Percentiles rank a stretch among this genome's conserved stretches.
These are phyloP conservation scores for Phoma sp. DNA, from an alignment of 2,329 filamentous ascomycete genomes.

Conservation along the genomic window DNA sequence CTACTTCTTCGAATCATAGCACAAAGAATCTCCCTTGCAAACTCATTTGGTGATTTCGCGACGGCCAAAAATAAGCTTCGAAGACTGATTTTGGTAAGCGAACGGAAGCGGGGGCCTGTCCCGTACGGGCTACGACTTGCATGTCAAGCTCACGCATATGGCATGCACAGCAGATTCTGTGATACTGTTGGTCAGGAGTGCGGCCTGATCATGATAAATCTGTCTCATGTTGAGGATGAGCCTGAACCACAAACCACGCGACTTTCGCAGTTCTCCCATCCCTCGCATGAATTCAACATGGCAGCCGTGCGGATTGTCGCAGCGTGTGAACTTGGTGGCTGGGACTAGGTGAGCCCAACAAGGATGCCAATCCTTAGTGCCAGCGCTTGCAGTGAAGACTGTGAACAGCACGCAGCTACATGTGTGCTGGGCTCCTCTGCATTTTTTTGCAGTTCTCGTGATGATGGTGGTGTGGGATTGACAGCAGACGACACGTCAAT, in stretches of 20 bases:
- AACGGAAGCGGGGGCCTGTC: slow-evolving; percentile 14
- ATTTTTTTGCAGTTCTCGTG: slow-evolving; percentile 14
- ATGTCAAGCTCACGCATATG: slow-evolving; percentile 25
- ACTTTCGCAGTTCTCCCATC: slow-evolving; percentile 8
- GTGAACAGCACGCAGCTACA: slow-evolving; percentile 26
- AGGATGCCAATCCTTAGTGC: slow-evolving; percentile 34
- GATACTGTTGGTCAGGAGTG: slow-evolving; percentile 23
- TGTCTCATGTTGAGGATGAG: slow-evolving; percentile 26
- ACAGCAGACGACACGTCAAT: slow-evolving; percentile 18
- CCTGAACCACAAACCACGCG: slow-evolving; percentile 7
- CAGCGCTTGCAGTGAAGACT: slow-evolving; percentile 38
- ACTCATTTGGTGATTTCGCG: slow-evolving; percentile 12
- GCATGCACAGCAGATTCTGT: slow-evolving; percentile 29
- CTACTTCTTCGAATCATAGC: slow-evolving; percentile 16
- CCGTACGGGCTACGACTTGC: slow-evolving; percentile 15
- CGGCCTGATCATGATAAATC: slow-evolving; percentile 13
- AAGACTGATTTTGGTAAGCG: slow-evolving; percentile 27
- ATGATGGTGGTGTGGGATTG: slow-evolving; percentile 21
- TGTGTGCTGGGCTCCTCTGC: slow-evolving; percentile 20
- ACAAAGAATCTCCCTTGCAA: neutral
- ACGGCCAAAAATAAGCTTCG: slow-evolving; percentile 32
- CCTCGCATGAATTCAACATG: slow-evolving; percentile 19
- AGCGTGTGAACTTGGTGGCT: slow-evolving; percentile 31
- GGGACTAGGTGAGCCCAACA: slow-evolving; percentile 34
- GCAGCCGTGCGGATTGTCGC: slow-evolving; percentile 15